These are phyloP conservation scores for Leccinum angustisporum DNA, from an alignment of 1,284 basidiomycete species.

Conservation along the genomic window DNA sequence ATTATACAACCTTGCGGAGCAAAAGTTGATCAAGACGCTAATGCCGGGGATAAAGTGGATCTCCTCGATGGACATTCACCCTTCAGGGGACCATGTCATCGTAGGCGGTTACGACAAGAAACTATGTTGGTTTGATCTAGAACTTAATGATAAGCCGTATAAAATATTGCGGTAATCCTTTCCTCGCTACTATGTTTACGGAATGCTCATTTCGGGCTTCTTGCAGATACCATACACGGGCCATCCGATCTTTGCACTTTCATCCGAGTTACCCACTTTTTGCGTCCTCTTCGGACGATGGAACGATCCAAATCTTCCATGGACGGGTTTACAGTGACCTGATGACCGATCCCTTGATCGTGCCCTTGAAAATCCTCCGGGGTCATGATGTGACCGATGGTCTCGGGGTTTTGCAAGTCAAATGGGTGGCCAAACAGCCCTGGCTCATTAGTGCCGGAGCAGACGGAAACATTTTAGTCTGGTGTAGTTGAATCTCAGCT, in stretches of 20 bases:
- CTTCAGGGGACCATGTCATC: constrained; percentile 93
- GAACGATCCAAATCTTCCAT: constrained; percentile 96
- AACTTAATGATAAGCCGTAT: constrained; percentile 94
- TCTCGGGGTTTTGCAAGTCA: constrained; percentile 88
- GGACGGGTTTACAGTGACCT: constrained; percentile 91
- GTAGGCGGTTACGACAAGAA: constrained; percentile 98
- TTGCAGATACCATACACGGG: constrained; percentile 86
- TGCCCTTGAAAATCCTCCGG: constrained; percentile 93
- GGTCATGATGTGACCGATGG: constrained; percentile 86
- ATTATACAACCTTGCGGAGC: constrained; percentile 92
- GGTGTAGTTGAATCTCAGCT: constrained; percentile 64
- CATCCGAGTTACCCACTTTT: constrained; percentile 96
- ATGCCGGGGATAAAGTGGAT: constrained; percentile 96
- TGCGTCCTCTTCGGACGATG: constrained; percentile 95
- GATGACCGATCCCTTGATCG: constrained; percentile 94
- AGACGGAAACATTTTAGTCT: constrained; percentile 87
- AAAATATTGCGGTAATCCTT: constrained; percentile 80
- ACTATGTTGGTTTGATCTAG: constrained; percentile 98
- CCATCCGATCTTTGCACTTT: constrained; percentile 89
- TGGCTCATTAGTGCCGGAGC: constrained; percentile 95
- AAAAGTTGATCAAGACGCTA: constrained; percentile 90
- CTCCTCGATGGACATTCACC: constrained; percentile 94
- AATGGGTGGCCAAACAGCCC: constrained; percentile 88
- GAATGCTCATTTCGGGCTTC: constrained; percentile 15
- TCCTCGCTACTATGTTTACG: constrained; percentile 1